Base-by-base conservation (phyloP, 2,329 filamentous ascomycete species). In the Bipolaris zeicola region DNA sequence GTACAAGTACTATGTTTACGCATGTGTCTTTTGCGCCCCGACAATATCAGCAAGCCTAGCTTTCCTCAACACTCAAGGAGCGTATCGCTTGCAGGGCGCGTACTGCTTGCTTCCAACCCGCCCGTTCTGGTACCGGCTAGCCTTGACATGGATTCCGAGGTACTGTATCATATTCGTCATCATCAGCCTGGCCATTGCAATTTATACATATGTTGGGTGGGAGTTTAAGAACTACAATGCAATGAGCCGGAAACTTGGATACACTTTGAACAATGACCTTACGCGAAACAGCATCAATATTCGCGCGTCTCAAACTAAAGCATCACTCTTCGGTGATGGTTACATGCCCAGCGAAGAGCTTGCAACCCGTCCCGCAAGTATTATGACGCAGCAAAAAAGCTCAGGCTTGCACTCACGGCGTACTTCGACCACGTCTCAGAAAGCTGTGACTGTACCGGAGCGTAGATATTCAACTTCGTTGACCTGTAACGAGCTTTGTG, bases 101-200 rank as follows among this genome's bases (percentile, higher is more conserved):
- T 89, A 87, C 65, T 94, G 90, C 72, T 88, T 88, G 60, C 79
- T 93, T 2, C 88, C 89, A 0, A 78, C 84, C 14, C 80, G 83
- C 3, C 87, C 88, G 0, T 81, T 82, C 58, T 93, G 90, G 90
- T 88, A 88, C 60, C 82, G 87, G 41, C 77, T 88, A 14, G 86
- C 83, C 0, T 78, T 93, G 2, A 84, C 84, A 55, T 94, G 90
- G 90, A 81, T 90, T 6, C 90, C 90, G 34, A 83, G 90, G 47
- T 92, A 92, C 61, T 63, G 90, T 34, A 87, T 92, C 49, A 85
- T 89, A 62, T 68, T 82, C 7, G 77, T 83, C 24, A 89, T 93
- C 60, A 76, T 91, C 33, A 72, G 80, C 26, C 83, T 90, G 2
- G 91, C 91, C 46, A 77, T 84, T 22, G 84, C 83, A 6, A 87